Base-by-base conservation (phyloP, 345 rosid species). In the Arabidopsis arenosa region DNA sequence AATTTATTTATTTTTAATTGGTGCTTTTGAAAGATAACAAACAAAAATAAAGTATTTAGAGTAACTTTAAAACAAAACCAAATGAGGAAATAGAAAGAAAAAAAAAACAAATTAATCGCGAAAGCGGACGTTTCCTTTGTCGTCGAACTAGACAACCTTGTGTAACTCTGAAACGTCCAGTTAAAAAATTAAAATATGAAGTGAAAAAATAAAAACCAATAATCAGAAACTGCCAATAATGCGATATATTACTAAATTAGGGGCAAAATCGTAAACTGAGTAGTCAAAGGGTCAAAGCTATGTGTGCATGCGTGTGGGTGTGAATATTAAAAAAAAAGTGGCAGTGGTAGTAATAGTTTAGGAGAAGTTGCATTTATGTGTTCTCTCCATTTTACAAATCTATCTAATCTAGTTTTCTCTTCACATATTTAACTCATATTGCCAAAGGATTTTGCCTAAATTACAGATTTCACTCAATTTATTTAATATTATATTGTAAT, bases 221-320 rank as follows among this genome's bases (percentile, higher is more conserved):
- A 18, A 18, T 18, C 21, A 18, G 21, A 18, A 18, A 18, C 21
- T 18, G 21, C 8, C 7, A 39, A 56, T 1, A 57, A 14, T 43
- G 23, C 10, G 4, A 65, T 56, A 7, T 56, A 7, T 26, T 9
- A 55, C 8, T 7, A 66, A 33, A 32, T 9, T 0, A 61, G 54
- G 80, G 80, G 55, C 30, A 76, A 10, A 63, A 70, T 55, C 23
- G 75, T 70, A 76, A 70, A 54, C 8, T 44, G 36, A 5, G 2
- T 63, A 66, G 80, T 76, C 80, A 70, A 76, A 76, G 54, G 54
- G 80, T 76, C 75, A 76, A 76, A 76, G 11, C 5, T 64, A 76
- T 43, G 70, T 76, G 75, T 68, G 58, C 74, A 69, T 52, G 80
- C 70, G 75, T 69, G 70, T 60, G 68, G 39, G 28, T 18, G 64